Base-by-base conservation (phyloP, 805 yeast genomes). In the Yamadazyma olivae region DNA sequence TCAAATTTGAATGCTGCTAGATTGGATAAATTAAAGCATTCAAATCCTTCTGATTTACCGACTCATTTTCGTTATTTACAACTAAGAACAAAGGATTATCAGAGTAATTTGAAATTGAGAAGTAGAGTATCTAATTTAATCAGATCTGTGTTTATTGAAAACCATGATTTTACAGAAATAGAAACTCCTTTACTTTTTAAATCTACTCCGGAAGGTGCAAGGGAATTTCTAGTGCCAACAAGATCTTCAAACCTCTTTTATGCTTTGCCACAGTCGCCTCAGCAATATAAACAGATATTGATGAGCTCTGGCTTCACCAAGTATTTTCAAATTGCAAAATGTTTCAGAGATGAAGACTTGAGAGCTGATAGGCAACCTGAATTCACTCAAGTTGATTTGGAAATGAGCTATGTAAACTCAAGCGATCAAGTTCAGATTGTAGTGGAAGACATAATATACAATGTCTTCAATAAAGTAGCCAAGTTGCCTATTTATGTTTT, bases 141-240 rank as follows among this genome's bases (percentile, higher is more conserved):
- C 1, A 62, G 88, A 30, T 48, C 59, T 5, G 47, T 53, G 1
- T 55, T 82, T 12, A 53, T 51, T 4, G 52, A 59, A 1, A 42
- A 45, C 9, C 70, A 66, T 45, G 51, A 47, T 1, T 93, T 93
- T 56, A 74, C 75, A 0, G 98, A 93, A 53, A 72, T 93, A 19
- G 99, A 91, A 55, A 93, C 99, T 0, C 99, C 99, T 1, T 57
- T 91, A 5, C 62, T 93, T 19, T 93, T 93, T 70, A 90, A 93
- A 53, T 85, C 96, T 1, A 93, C 99, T 0, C 99, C 99, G 0
- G 99, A 93, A 59, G 99, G 99, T 12, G 99, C 99, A 1, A 71
- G 95, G 25, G 99, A 93, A 59, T 93, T 91, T 56, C 60, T 93
- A 32, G 97, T 93, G 0, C 99, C 99, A 1, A 87, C 97, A 0